These are phyloP conservation scores for Rhodotorula babjevae DNA, from an alignment of 768 basidiomycete genomes.

Conservation along the genomic window DNA sequence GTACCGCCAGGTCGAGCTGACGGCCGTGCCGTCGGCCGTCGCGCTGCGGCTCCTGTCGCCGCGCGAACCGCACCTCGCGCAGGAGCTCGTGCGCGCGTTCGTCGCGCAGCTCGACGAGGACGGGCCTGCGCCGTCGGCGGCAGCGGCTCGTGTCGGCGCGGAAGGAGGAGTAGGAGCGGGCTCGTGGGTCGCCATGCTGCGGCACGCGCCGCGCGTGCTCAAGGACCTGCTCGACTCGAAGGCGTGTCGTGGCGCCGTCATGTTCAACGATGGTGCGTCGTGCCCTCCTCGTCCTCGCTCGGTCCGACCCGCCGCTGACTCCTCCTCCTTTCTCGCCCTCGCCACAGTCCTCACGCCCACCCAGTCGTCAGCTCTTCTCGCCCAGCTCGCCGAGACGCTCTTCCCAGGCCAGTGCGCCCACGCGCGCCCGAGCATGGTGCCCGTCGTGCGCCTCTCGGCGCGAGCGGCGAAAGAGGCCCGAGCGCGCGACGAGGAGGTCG, in stretches of 20 bases:
- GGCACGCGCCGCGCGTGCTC: constrained; percentile 76
- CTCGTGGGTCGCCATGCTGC: constrained; percentile 65
- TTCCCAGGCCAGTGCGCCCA: constrained; percentile 97
- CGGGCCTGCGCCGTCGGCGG: not conserved
- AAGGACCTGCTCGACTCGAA: constrained; percentile 86
- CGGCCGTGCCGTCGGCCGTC: constrained; percentile 64
- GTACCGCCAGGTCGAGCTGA: constrained; percentile 65
- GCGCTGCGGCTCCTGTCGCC: constrained; percentile 49
- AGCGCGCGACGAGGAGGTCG: not conserved
- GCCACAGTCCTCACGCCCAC: not conserved
- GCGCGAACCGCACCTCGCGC: constrained; percentile 23
- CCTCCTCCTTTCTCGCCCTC: not conserved
- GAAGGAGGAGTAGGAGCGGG: not conserved
- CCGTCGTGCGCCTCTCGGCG: constrained; percentile 27
- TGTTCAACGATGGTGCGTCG: constrained; percentile 28
- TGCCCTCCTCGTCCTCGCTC: constrained; percentile 63
- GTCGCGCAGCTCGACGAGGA: constrained; percentile 28
- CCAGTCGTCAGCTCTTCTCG: constrained; percentile 68
- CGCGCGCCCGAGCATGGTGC: constrained; percentile 51
- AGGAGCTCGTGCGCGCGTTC: constrained; percentile 54
- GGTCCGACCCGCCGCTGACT: constrained; percentile 44
- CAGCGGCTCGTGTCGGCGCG: no score
- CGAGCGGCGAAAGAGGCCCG: not conserved
- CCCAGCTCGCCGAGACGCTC: constrained; percentile 62
- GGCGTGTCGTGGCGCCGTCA: constrained; percentile 76